Evolutionary conservation across 108 stramenopile genomes (phyloP).

Genomic region (Chaetoceros muelleri): DNA sequence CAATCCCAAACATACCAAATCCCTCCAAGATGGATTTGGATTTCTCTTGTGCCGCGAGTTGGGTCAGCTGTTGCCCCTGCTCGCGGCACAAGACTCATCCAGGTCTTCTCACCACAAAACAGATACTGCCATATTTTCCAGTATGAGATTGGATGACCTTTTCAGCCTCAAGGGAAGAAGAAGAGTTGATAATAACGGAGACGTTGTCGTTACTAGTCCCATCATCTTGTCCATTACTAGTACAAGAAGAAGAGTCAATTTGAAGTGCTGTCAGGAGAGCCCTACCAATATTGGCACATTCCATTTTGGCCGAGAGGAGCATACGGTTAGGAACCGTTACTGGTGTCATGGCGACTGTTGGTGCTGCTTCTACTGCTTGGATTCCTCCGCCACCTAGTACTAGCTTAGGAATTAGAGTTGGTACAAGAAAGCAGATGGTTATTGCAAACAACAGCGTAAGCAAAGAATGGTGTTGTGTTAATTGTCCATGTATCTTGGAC

Average conservation of each 20-base stretch:
- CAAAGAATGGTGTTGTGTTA: too few relatives aligned
- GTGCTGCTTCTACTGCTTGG: too few relatives aligned
- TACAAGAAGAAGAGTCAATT: not conserved
- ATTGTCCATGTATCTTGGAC: too few relatives aligned
- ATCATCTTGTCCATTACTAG: too few relatives aligned
- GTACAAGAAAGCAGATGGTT: too few relatives aligned
- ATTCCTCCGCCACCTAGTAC: too few relatives aligned
- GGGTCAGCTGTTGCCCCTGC: slow-evolving; percentile 57
- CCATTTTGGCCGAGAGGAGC: not conserved
- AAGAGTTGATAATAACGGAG: too few relatives aligned
- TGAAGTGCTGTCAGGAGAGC: not conserved
- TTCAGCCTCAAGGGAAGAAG: not conserved
- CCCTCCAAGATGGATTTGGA: slow-evolving; percentile 23
- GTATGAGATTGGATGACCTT: not conserved
- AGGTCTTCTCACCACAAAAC: not conserved
- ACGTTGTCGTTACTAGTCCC: too few relatives aligned
- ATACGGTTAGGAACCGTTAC: not conserved
- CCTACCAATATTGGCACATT: not conserved
- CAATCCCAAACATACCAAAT: slow-evolving; percentile 40
- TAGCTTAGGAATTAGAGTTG: too few relatives aligned
- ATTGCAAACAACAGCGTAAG: too few relatives aligned
- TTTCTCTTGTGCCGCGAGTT: slow-evolving; percentile 29
- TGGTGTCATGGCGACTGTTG: too few relatives aligned
- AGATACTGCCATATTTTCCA: not conserved
- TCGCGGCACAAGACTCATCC: slow-evolving; percentile 85